Base-by-base conservation (phyloP, 371 early-diverging fungal genomes). In the Mucor plumbeus region DNA sequence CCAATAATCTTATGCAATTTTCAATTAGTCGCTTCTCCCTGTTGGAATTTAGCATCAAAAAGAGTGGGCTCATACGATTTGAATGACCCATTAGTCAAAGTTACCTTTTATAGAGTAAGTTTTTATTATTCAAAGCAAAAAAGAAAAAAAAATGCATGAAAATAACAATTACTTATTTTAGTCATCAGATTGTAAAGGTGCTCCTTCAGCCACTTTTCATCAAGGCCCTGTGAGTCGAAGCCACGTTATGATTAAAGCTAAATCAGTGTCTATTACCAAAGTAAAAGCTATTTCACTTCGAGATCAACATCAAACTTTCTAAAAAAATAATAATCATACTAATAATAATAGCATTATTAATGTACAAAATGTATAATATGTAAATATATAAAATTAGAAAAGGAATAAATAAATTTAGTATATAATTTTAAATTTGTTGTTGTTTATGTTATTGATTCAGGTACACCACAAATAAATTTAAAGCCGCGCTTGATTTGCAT, bases 41-140 rank as follows among this genome's bases (percentile, higher is more conserved):
- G 74, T 15, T 68, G 71, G 70, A 74, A 74, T 54, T 34, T 74
- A 21, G 50, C 70, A 17, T 70, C 70, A 1, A 74, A 67, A 59
- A 57, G 65, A 44, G 74, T 74, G 5, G 74, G 74, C 4, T 74
- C 74, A 17, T 68, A 61, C 53, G 74, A 67, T 31, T 31, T 74
- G 7, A 74, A 74, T 56, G 74, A 74, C 41, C 74, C 74, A 21
- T 55, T 74, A 31, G 67, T 70, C 36, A 74, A 70, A 61, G 63
- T 74, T 35, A 68, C 68, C n/a, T 70, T 74, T 43, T 74, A 68
- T 55, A 59, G 70, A 57, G 70, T 70, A 70, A 58, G 67, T 63
- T 13, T 15, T 39, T 17, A 17, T 31, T 26, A 21, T 14, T 61
- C 26, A 26, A 5, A 11, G 4, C 13, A 10, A n/a, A 56, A 47